A percentile compares a stretch with the other conserved stretches of the same genome.
Evolutionary conservation across 352 stramenopile species (phyloP).

Genomic region (Phytophthora meadii): DNA sequence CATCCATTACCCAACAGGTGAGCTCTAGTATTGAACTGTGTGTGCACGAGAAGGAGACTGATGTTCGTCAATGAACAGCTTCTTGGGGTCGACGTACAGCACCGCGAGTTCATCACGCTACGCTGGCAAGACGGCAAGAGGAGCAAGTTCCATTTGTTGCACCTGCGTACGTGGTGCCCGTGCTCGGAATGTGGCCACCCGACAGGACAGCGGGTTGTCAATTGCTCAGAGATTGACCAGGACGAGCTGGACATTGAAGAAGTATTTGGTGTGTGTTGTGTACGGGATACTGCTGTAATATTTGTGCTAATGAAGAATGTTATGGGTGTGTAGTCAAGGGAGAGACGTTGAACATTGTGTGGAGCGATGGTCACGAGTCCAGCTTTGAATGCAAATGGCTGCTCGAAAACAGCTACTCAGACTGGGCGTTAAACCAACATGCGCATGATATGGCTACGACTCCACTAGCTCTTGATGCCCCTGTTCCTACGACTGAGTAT

Average conservation of each 20-base stretch:
- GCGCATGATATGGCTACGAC: slow-evolving; percentile 57
- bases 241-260: slow-evolving; percentile 71
- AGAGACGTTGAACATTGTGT: slow-evolving; percentile 74
- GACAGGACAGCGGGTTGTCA: slow-evolving; percentile 85
- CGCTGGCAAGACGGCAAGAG: slow-evolving; percentile 77
- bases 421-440: slow-evolving; percentile 53
- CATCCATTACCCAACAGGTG: slow-evolving; percentile 39
- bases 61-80: slow-evolving; percentile 40
- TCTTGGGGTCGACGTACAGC: slow-evolving; percentile 71
- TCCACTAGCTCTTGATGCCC: slow-evolving; percentile 49
- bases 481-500: slow-evolving; percentile 70
- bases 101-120: slow-evolving; percentile 77
- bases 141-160: slow-evolving; percentile 78
- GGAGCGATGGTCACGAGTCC: slow-evolving; percentile 74
- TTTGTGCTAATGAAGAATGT: not conserved
- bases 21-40: not conserved
- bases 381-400: slow-evolving; percentile 76
- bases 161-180: slow-evolving; percentile 81
- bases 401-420: slow-evolving; percentile 82
- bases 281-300: not conserved
- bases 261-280: slow-evolving; percentile 60
- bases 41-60: not conserved
- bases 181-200: slow-evolving; percentile 75
- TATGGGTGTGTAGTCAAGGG: slow-evolving; percentile 59
- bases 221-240: slow-evolving; percentile 64